phyloP scores from a whole-genome alignment of 164 flowering plant genomes.

The Sedum album region DNA sequence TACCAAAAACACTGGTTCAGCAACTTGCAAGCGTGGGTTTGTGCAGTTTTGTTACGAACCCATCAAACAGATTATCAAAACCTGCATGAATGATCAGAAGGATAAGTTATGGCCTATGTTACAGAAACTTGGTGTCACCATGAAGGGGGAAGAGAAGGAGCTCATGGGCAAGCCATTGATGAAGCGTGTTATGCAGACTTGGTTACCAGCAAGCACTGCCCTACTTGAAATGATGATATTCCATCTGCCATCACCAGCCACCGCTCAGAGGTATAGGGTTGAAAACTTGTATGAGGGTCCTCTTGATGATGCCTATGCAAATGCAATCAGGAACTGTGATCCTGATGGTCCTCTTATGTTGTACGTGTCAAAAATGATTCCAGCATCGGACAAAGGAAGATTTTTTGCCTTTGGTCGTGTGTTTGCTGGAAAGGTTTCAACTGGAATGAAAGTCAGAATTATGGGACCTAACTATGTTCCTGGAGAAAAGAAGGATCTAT shows the following conservation, averaged over 20 bases:
- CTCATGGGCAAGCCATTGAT: too few relatives aligned
- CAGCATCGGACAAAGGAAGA: conserved; percentile 6
- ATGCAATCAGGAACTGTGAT: conserved; percentile 3
- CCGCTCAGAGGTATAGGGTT: conserved; percentile 50
- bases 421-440: conserved; percentile 39
- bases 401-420: conserved; percentile 33
- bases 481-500: conserved; percentile 50
- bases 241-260: conserved; percentile 48
- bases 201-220: conserved; percentile 42
- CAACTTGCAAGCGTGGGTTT: too few relatives aligned
- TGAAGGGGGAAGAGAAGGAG: conserved; percentile 50
- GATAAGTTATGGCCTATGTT: too few relatives aligned
- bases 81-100: conserved; percentile 54
- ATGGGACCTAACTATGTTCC: conserved; percentile 62
- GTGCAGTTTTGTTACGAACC: too few relatives aligned
- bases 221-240: conserved; percentile 53
- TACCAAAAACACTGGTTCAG: too few relatives aligned
- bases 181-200: conserved; percentile 26
- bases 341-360: conserved; percentile 1
- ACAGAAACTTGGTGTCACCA: conserved; percentile 35
- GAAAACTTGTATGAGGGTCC: conserved; percentile 64
- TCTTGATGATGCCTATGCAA: conserved; percentile 32
- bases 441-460: conserved; percentile 54
- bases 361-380: conserved; percentile 2
- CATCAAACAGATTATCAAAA: conserved; percentile 50